Evolutionary conservation across 192 early-diverging fungal species (phyloP), one percentile per base, ranked within the genome.

Genomic region (Umbelopsis isabellina): DNA sequence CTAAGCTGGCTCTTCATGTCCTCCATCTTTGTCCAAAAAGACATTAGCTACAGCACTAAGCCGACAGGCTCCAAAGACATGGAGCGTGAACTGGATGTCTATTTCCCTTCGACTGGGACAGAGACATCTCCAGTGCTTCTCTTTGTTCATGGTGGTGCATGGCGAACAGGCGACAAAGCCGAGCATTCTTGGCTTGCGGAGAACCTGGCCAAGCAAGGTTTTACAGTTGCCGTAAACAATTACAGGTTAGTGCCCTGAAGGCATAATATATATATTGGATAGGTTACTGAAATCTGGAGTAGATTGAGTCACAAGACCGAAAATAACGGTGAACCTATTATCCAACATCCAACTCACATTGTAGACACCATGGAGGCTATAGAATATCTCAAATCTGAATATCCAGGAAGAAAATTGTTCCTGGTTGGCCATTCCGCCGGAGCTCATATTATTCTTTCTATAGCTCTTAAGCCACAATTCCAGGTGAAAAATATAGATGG

Each of bases 111-210:
- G 13, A n/a, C 46, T 16, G 46, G 20, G 41, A 13, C 67, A 22
- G 25, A 49, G 3, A 18, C n/a, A 11, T 46, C 72, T 10, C 88
- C 90, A 2, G 72, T 93, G 18, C 70, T 91, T 2, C 83, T 96
- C 7, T 92, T 89, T 78, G 72, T 95, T 18, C 92, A 94, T 76
- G 94, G 95, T 21, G 95, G 95, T 3, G 91, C 93, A 15, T 97
- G 95, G 95, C 82, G 90, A 4, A 80, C 88, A 0, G 92, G 91
- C 50, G 91, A 93, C 75, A 94, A 93, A 73, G 49, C 69, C 37
- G 85, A 90, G 7, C 88, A 87, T 46, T 55, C 46, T 1, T 48
- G 75, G 21, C 69, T 94, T 8, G 90, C 82, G 30, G 50, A 82
- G 47, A 67, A 74, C 4, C 70, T 94, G 9, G 80, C 88, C 9